A percentile compares a stretch with the other conserved stretches of the same genome.
These are phyloP conservation scores for Acmispon strigosus DNA, from an alignment of 306 rosid genomes.

Conservation along the genomic window DNA sequence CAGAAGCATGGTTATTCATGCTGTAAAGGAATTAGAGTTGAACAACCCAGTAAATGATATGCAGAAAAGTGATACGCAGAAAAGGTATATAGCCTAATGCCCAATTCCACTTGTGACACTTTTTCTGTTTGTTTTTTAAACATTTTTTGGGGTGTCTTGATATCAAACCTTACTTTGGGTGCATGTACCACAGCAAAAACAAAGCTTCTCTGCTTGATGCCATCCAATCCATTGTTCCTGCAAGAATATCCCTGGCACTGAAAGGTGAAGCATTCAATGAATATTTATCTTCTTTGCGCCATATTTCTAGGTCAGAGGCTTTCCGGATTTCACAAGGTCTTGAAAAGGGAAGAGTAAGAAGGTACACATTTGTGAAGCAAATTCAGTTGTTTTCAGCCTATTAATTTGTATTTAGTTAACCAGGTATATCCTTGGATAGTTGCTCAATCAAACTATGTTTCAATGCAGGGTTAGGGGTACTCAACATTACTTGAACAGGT, in stretches of 20 bases:
- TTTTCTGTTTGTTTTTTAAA: not conserved
- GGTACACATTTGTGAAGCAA: slow-evolving; percentile 37
- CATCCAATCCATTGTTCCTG: slow-evolving; percentile 52
- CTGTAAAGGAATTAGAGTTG: slow-evolving; percentile 35
- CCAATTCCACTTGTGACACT: not conserved
- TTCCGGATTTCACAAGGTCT: slow-evolving; percentile 45
- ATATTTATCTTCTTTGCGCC: slow-evolving; percentile 63
- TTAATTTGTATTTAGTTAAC: not conserved
- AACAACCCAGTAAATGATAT: slow-evolving; percentile 24
- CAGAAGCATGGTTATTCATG: slow-evolving; percentile 17
- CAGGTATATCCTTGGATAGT: not conserved
- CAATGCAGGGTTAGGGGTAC: slow-evolving; percentile 55
- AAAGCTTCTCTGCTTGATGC: slow-evolving; percentile 32
- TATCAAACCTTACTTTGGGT: slow-evolving; percentile 18
- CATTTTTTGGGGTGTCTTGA: not conserved
- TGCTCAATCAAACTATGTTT: slow-evolving; percentile 22
- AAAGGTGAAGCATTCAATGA: slow-evolving; percentile 55
- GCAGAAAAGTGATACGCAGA: slow-evolving; percentile 32
- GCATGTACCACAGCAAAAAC: slow-evolving; percentile 46
- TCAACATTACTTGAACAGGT: slow-evolving; percentile 74
- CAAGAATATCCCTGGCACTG: slow-evolving; percentile 39
- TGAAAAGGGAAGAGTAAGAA: slow-evolving; percentile 49
- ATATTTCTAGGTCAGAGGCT: slow-evolving; percentile 68
- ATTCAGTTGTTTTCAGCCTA: slow-evolving; percentile 6
- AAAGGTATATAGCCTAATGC: slow-evolving; percentile 38